These are phyloP conservation scores for Boletus pseudo-olivaceus DNA, from an alignment of 768 basidiomycete species.

Conservation along the genomic window DNA sequence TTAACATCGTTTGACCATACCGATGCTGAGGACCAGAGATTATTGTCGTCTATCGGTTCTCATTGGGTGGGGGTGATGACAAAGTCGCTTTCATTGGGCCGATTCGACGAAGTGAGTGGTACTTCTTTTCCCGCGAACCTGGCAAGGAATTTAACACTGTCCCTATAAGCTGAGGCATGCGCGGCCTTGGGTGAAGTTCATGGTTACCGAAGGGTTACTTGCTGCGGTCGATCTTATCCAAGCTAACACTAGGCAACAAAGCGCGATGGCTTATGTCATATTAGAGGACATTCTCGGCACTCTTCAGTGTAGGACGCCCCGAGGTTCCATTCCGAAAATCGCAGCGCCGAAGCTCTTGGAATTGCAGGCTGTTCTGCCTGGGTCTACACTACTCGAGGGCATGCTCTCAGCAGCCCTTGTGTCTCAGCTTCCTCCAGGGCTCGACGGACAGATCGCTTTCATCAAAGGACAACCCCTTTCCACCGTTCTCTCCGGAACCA, in stretches of 20 bases:
- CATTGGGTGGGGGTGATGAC: constrained; percentile 39
- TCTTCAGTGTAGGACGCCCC: constrained; percentile 17
- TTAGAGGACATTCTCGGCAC: constrained; percentile 38
- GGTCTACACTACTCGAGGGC: constrained; percentile 41
- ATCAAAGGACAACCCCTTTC: constrained; percentile 5
- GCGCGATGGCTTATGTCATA: constrained; percentile 15
- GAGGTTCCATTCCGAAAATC: constrained; percentile 6
- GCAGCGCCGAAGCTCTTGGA: constrained; percentile 39
- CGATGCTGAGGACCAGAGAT: constrained; percentile 34
- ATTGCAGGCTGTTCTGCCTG: constrained; percentile 34
- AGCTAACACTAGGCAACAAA: neutral
- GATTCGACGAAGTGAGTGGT: constrained; percentile 12
- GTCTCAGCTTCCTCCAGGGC: constrained; percentile 30
- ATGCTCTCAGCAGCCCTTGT: constrained; percentile 44
- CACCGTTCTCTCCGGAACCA: neutral
- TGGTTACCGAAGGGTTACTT: constrained; percentile 41
- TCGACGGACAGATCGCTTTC: constrained; percentile 22
- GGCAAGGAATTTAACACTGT: neutral
- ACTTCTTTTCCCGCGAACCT: no score
- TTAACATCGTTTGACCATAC: constrained; percentile 35
- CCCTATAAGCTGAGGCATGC: constrained; percentile 12
- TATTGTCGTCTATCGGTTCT: constrained; percentile 39
- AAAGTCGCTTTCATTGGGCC: constrained; percentile 10
- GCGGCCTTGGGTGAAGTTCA: constrained; percentile 53
- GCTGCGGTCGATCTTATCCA: constrained; percentile 41